Evolutionary conservation across 768 basidiomycete genomes (phyloP), one percentile per base, ranked within the genome.

Genomic region (Sarcodon aspratus): DNA sequence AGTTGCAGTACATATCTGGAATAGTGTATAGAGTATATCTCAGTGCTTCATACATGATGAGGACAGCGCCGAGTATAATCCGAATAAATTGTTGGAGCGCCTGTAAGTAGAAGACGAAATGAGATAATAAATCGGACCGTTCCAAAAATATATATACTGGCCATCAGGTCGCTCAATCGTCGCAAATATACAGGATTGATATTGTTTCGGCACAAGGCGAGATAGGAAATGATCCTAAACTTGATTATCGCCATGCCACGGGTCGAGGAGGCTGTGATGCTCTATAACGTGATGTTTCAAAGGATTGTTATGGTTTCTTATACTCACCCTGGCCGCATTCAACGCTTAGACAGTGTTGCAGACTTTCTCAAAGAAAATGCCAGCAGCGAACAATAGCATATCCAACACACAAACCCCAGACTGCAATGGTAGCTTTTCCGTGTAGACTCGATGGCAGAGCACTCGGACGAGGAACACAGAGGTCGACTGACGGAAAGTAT

Each of bases 161-260:
- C 21, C 21, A 27, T 27, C 21, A 27, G 21, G 21, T 27, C 21
- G 21, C 21, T 27, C 31, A 86, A 69, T 32, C 88, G 89, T 35
- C 92, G 91, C 12, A 94, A 74, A 59, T 96, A 95, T 9, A 96
- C 93, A 7, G 85, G 88, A 55, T 90, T 76, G 56, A 96, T n/a
- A 83, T 62, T 96, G 92, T 60, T 94, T 94, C 7, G 92, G 92
- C 59, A 90, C 21, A 65, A 15, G 89, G 88, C 13, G 92, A 67
- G 55, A 92, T 65, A 3, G 3, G 90, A 84, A 18, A 92, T 90
- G 6, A 88, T 52, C 46, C 76, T 69, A 64, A 94, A 96, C 31
- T 79, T 71, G 57, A 80, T 67, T 54, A 93, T 82, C 50, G 70
- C 69, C 83, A 95, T 90, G 35, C 93, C 93, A 60, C 89, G 93